Conservation (phyloP, 2,329 filamentous ascomycete genomes). For the Verticillium isaacii region DNA sequence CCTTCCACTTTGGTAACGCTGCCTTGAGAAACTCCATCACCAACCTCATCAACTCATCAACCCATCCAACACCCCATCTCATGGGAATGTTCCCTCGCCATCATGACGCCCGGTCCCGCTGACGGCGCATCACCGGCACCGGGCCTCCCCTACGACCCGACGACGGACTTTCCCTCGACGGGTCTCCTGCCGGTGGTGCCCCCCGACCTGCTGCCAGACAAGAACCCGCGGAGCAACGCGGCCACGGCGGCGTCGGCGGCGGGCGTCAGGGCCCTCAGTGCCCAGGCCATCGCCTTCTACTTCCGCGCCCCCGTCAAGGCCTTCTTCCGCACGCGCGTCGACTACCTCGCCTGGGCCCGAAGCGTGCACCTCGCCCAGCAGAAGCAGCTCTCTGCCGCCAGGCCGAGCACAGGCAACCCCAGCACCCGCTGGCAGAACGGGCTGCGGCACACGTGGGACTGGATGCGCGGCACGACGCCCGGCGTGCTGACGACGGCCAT, state of each 20-base stretch:
- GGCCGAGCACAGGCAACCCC: slow-evolving; percentile 30
- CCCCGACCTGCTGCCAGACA: slow-evolving; percentile 36
- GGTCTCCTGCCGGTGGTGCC: slow-evolving; percentile 42
- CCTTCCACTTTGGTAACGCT: not conserved
- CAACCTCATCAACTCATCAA: not conserved
- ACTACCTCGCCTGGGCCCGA: slow-evolving; percentile 64
- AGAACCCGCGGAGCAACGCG: slow-evolving; percentile 46
- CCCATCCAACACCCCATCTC: too few species aligned
- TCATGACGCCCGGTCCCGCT: not conserved
- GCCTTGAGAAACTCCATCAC: not conserved
- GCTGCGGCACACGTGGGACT: slow-evolving; percentile 37
- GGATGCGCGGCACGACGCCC: slow-evolving; percentile 61
- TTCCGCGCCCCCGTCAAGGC: slow-evolving; percentile 88
- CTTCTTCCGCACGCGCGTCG: slow-evolving; percentile 85
- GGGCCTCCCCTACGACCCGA: not conserved
- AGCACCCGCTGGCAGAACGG: slow-evolving; percentile 22
- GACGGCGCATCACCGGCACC: not conserved
- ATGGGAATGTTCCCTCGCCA: not conserved
- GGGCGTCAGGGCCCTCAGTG: slow-evolving; percentile 75
- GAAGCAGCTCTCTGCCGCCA: slow-evolving; percentile 34
- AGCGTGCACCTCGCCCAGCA: slow-evolving; percentile 37
- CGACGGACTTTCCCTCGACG: slow-evolving; percentile 9
- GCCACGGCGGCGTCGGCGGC: slow-evolving; percentile 77
- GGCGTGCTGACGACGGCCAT: slow-evolving; percentile 65
- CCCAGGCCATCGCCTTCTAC: slow-evolving; percentile 83